phyloP scores from a whole-genome alignment of 495 filamentous ascomycete species.

The Penicillium pulvis region DNA sequence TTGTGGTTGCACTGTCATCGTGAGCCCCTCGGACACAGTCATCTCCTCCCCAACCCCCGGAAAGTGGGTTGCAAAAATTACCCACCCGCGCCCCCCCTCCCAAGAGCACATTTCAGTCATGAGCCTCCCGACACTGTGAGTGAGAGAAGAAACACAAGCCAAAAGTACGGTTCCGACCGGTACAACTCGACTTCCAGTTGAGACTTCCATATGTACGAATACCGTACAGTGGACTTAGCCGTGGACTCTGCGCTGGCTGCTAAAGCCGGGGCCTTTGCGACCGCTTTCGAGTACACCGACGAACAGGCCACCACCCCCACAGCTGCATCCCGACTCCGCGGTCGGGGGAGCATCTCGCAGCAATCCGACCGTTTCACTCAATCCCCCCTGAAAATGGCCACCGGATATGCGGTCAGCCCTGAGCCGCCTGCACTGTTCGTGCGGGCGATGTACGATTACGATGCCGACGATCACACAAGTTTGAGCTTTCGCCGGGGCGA shows the following conservation, averaged over 20 bases:
- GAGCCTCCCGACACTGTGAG: conserved; percentile 27
- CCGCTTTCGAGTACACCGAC: conserved; percentile 50
- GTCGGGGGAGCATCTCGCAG: conserved; percentile 33
- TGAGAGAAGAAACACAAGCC: conserved; percentile 1
- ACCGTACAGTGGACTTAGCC: conserved; percentile 37
- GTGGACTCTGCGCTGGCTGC: conserved; percentile 37
- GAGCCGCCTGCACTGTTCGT: conserved; percentile 86
- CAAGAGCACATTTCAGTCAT: conserved; percentile 22
- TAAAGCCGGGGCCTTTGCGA: conserved; percentile 43
- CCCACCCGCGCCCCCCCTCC: conserved; percentile 25
- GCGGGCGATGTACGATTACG: conserved; percentile 94
- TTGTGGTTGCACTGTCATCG: conserved; percentile 9
- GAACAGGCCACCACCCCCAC: conserved; percentile 43
- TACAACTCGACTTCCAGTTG: neutral
- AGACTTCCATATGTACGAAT: conserved; percentile 38
- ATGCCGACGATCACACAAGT: conserved; percentile 94
- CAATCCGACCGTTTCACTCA: conserved; percentile 31
- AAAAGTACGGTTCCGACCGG: conserved; percentile 1
- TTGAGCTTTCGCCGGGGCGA: conserved; percentile 95
- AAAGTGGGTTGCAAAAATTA: conserved; percentile 28
- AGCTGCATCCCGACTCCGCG: conserved; percentile 33
- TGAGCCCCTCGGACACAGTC: conserved; percentile 1
- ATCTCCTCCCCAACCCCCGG: conserved; percentile 10
- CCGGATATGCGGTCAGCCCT: conserved; percentile 61
- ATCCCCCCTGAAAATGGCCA: conserved; percentile 39